A percentile compares a stretch with the other conserved stretches of the same genome.
Evolutionary conservation across 2,329 filamentous ascomycete genomes (phyloP).

Genomic region (Ophiosphaerella korrae): DNA sequence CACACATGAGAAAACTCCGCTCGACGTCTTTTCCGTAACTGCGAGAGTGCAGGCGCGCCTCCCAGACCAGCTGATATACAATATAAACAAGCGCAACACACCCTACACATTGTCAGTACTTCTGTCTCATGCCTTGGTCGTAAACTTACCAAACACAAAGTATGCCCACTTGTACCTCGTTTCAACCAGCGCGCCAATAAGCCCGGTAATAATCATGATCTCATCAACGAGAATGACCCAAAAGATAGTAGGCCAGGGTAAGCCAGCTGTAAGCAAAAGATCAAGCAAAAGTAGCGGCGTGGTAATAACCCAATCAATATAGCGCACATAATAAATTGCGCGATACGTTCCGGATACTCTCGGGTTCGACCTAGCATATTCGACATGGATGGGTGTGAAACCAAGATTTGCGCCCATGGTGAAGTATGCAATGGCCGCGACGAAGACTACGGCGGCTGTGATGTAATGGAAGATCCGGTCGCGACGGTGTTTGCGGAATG

Average conservation of each 20-base stretch:
- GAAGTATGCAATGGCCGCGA: constrained; percentile 68
- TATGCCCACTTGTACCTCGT: constrained; percentile 73
- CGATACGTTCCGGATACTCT: constrained; percentile 59
- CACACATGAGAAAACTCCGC: constrained; percentile 60
- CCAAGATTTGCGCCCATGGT: constrained; percentile 70
- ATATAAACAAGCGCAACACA: constrained; percentile 62
- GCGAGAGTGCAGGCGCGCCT: constrained; percentile 62
- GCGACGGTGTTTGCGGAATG: constrained; percentile 58
- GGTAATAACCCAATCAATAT: constrained; percentile 69
- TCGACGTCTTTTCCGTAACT: constrained; percentile 60
- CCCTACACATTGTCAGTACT: no score
- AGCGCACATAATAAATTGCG: constrained; percentile 70
- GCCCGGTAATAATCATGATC: constrained; percentile 70
- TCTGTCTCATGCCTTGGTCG: no score
- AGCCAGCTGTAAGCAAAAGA: constrained; percentile 66
- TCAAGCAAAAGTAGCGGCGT: constrained; percentile 68
- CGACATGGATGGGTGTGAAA: constrained; percentile 65
- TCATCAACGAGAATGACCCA: constrained; percentile 66
- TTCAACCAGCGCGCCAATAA: constrained; percentile 67
- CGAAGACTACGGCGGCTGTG: constrained; percentile 62
- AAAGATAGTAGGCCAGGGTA: constrained; percentile 68
- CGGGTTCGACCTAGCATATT: constrained; percentile 57
- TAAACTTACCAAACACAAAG: constrained; percentile 56
- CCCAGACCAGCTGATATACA: constrained; percentile 62
- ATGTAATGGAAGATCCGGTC: constrained; percentile 70